These are phyloP conservation scores for Melampsora larici-populina DNA, from an alignment of 1,284 basidiomycete genomes.

Conservation along the genomic window DNA sequence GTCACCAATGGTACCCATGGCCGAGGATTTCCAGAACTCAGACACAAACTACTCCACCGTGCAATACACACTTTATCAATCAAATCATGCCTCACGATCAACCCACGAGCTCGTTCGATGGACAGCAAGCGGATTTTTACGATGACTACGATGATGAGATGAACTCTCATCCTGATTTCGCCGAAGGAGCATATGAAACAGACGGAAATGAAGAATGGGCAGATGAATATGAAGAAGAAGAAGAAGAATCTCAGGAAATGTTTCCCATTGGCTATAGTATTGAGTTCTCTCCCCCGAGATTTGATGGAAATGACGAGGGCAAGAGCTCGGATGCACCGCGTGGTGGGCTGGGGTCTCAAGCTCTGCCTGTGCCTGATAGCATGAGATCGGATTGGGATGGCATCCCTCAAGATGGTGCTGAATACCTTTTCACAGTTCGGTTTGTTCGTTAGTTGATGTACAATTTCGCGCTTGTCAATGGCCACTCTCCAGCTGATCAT, in stretches of 20 bases:
- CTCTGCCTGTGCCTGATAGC: neutral
- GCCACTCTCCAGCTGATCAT: neutral
- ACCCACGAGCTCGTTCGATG: too few relatives aligned
- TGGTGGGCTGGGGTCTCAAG: conserved; percentile 27
- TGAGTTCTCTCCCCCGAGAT: neutral
- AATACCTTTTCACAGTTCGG: conserved; percentile 32
- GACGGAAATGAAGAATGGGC: neutral
- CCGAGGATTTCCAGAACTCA: too few relatives aligned
- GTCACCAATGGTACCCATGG: too few relatives aligned
- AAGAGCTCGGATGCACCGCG: neutral
- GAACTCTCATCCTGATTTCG: too few relatives aligned
- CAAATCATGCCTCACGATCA: too few relatives aligned
- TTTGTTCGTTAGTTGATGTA: conserved; percentile 6
- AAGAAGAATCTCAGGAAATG: too few relatives aligned
- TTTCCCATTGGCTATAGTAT: conserved; percentile 35
- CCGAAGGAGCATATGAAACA: neutral
- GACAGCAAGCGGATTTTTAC: too few relatives aligned
- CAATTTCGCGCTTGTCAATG: neutral
- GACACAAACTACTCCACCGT: too few relatives aligned
- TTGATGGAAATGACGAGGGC: neutral
- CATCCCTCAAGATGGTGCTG: conserved; percentile 16
- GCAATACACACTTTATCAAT: too few relatives aligned
- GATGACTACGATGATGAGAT: too few relatives aligned
- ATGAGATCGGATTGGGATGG: conserved; percentile 19
- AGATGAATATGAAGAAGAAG: conserved; percentile 4